Conservation (phyloP, 2,329 filamentous ascomycete species). For the Sarocladium brachiariae region DNA sequence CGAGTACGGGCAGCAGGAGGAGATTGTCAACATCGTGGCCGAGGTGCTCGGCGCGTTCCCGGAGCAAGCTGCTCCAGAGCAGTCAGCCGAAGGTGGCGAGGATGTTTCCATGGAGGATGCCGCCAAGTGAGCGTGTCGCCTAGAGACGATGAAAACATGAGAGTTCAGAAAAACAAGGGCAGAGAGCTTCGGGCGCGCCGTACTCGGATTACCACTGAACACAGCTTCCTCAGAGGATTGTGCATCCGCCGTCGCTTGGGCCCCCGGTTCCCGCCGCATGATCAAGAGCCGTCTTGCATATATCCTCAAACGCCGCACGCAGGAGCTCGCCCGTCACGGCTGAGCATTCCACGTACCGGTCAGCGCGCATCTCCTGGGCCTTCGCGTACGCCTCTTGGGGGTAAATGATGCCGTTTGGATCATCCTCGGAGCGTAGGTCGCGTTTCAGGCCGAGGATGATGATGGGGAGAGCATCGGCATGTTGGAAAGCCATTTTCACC, state of each 20-base stretch:
- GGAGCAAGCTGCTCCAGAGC: constrained; percentile 19
- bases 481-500: constrained; percentile 39
- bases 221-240: constrained; percentile 43
- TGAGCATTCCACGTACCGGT: constrained; percentile 59
- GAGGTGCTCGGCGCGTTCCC: constrained; percentile 51
- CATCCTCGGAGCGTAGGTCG: constrained; percentile 49
- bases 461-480: constrained; percentile 43
- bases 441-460: constrained; percentile 55
- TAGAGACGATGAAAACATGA: too few species aligned
- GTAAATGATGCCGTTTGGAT: constrained; percentile 54
- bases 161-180: too few species aligned
- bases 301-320: constrained; percentile 51
- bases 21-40: constrained; percentile 49
- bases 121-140: too few species aligned
- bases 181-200: too few species aligned
- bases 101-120: constrained; percentile 25
- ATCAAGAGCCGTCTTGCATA: constrained; percentile 48
- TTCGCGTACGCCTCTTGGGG: constrained; percentile 53
- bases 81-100: constrained; percentile 15
- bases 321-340: constrained; percentile 54
- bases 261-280: constrained; percentile 39
- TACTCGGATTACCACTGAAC: too few species aligned
- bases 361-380: constrained; percentile 51
- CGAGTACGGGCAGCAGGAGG: constrained; percentile 49
- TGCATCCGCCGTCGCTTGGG: constrained; percentile 49